Base-by-base conservation (phyloP, 208 protist genomes). In the Balamuthia mandrillaris region DNA sequence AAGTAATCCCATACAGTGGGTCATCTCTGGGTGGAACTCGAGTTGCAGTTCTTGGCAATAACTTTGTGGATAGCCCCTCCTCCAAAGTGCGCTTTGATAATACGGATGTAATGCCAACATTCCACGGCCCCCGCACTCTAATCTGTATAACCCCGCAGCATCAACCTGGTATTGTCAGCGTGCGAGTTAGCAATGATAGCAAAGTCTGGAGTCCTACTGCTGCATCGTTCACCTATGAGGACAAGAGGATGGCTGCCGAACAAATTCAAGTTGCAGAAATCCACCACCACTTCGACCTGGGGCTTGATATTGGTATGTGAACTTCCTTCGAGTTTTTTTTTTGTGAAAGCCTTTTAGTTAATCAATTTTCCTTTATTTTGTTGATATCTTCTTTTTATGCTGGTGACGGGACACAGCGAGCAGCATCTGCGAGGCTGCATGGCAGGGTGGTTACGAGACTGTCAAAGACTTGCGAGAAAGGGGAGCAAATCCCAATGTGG, bases 21-120 rank as follows among this genome's bases (percentile, higher is more conserved):
- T 70, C 88, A 16, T 42, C 39, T 1, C 37, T 51, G 27, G 88
- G 88, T 16, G 84, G 84, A 27, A 90, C 88, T 1, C 70, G 85
- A 49, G 84, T 90, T 12, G 79, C 79, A 21, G 58, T 90, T 4
- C 45, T 90, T 2, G 88, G 88, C 35, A 42, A 27, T 21, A 90
- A 90, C 44, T 90, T 90, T 66, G 88, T 79, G 12, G 85, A 90
- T 56, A 82, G 85, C 31, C 88, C 88, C 7, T 77, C 61, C 0
- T 82, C 81, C 39, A n/a, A 85, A n/a, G 42, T 90, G 1, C 35
- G 41, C 16, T 90, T 90, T 54, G 88, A 84, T 27, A 88, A 86
- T 31, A 65, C 78, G 35, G 88, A 90, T 24, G 85, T 90, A 2
- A 52, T 68, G 24, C 88, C 88, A 16, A 42, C 72, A 31, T 90